phyloP scores from a whole-genome alignment of 2,329 filamentous ascomycete species.

The Dothideomycetes sp. region DNA sequence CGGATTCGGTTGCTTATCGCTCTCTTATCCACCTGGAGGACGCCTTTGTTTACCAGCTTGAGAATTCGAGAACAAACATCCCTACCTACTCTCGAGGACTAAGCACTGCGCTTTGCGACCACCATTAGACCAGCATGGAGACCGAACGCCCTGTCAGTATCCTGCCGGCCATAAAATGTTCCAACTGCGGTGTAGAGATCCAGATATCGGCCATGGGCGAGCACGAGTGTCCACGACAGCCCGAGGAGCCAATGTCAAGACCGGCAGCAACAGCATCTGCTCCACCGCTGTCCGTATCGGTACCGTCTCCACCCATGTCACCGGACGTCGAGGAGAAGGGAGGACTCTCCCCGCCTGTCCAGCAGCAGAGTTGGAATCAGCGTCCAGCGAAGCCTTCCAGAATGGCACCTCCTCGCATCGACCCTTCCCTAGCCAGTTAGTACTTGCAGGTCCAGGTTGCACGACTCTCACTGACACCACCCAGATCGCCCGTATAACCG shows the following conservation, averaged over 20 bases:
- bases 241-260: not conserved
- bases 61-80: not conserved
- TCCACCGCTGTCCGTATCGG: too few species aligned
- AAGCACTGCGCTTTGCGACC: conserved; percentile 2
- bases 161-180: conserved; percentile 81
- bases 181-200: conserved; percentile 65
- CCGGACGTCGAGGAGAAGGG: conserved; percentile 32
- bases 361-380: conserved; percentile 1
- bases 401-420: conserved; percentile 40
- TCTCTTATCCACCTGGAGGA: conserved; percentile 7
- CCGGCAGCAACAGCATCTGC: conserved; percentile 28
- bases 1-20: conserved; percentile 2
- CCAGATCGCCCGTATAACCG: conserved; percentile 7
- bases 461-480: too few species aligned
- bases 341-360: conserved; percentile 15
- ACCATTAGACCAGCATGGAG: conserved; percentile 7
- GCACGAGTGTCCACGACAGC: conserved; percentile 52
- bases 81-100: not conserved
- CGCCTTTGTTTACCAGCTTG: conserved; percentile 5
- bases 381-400: conserved; percentile 29
- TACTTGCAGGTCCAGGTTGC: conserved; percentile 12
- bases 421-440: conserved; percentile 45
- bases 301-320: conserved; percentile 1
- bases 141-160: conserved; percentile 41
- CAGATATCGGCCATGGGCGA: conserved; percentile 81